A percentile compares a stretch with the other conserved stretches of the same genome.
These are phyloP conservation scores for Nicotiana noctiflora DNA, from an alignment of 257 asterid species.

Conservation along the genomic window DNA sequence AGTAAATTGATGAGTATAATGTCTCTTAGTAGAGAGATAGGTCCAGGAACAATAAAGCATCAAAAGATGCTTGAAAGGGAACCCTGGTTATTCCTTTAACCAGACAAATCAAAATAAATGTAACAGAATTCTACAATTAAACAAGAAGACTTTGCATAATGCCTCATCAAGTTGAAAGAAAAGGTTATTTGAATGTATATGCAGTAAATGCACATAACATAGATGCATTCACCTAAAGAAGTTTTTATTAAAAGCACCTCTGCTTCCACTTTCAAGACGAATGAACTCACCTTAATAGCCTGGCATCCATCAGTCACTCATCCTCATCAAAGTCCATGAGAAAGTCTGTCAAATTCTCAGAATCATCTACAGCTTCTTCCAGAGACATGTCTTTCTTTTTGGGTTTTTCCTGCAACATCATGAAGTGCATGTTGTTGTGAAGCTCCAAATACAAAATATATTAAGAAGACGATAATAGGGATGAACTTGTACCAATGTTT, in stretches of 20 bases:
- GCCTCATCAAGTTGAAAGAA: background rate
- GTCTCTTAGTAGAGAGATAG: background rate
- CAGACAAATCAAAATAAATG: background rate
- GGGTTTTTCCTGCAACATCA: constrained; percentile 41
- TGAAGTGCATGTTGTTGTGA: constrained; percentile 3
- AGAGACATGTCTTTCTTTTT: constrained; percentile 54
- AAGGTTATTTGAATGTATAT: background rate
- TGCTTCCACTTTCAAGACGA: background rate
- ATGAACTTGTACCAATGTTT: background rate
- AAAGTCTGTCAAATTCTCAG: constrained; percentile 89
- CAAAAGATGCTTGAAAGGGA: background rate
- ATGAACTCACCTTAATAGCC: constrained; percentile 5
- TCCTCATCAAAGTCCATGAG: constrained; percentile 63
- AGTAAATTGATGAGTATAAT: background rate
- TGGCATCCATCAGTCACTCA: constrained; percentile 13
- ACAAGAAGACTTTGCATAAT: background rate
- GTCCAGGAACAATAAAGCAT: background rate
- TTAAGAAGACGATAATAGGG: background rate
- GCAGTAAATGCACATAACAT: background rate
- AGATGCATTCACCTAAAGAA: background rate
- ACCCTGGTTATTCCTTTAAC: background rate
- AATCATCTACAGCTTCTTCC: constrained; percentile 83
- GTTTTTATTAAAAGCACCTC: background rate
- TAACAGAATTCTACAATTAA: background rate
- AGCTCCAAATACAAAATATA: background rate